Conservation (phyloP, 495 filamentous ascomycete genomes). For the Geopyxis carbonaria region DNA sequence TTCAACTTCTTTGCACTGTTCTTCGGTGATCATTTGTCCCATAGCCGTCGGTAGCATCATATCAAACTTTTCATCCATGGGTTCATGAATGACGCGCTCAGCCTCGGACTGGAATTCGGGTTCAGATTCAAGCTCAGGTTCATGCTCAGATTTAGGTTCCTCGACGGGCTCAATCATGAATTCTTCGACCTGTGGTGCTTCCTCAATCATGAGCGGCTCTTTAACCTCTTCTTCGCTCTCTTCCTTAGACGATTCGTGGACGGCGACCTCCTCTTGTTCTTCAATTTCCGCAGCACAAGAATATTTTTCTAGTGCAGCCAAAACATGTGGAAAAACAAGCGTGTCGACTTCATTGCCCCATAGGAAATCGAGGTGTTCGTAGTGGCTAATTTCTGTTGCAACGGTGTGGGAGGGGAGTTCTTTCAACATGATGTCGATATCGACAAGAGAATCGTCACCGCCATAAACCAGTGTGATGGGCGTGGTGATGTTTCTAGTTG, state of each 20-base stretch:
- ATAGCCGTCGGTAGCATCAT: neutral
- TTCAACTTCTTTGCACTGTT: neutral
- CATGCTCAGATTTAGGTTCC: neutral
- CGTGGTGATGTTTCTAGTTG: constrained; percentile 90
- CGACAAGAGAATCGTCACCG: constrained; percentile 83
- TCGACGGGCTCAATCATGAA: neutral
- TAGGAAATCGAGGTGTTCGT: constrained; percentile 94
- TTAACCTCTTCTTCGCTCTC: too few species aligned
- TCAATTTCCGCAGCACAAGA: constrained; percentile 33
- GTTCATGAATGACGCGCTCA: neutral
- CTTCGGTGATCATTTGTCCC: neutral
- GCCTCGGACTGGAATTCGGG: neutral
- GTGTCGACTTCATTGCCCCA: constrained; percentile 74
- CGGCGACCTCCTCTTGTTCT: constrained; percentile 26
- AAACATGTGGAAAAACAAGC: constrained; percentile 80
- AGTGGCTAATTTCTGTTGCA: constrained; percentile 69
- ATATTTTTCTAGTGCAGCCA: constrained; percentile 63
- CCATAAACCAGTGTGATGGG: constrained; percentile 88
- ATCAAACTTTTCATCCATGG: neutral
- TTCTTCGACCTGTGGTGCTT: too few species aligned
- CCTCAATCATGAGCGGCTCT: too few species aligned
- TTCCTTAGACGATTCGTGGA: neutral
- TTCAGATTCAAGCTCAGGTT: neutral
- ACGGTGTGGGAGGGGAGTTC: constrained; percentile 71
- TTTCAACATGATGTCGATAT: constrained; percentile 78